phyloP scores from a whole-genome alignment of 2,329 filamentous ascomycete species.

The Talaromyces sp. region DNA sequence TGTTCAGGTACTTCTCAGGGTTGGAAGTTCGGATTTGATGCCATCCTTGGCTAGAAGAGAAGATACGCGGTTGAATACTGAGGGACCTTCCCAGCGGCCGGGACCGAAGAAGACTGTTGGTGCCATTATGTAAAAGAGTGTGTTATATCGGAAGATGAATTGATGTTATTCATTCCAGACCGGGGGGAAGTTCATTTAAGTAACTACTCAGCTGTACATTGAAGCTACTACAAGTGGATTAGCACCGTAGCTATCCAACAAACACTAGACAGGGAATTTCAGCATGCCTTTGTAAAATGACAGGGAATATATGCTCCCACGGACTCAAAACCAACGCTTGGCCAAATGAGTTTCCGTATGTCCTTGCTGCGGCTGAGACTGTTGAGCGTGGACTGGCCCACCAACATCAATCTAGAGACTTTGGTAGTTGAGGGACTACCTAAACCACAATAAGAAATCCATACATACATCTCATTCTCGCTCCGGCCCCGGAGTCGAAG shows the following conservation, averaged over 20 bases:
- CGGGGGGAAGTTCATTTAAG: not conserved
- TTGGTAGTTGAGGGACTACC: not conserved
- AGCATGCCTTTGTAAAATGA: not conserved
- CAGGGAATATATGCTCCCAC: not conserved
- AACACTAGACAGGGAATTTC: not conserved
- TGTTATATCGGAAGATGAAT: not conserved
- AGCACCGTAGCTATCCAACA: not conserved
- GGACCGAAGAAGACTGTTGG: slow-evolving; percentile 15
- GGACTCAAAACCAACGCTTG: not conserved
- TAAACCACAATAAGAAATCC: not conserved
- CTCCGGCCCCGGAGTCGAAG: not conserved
- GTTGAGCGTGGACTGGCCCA: not conserved
- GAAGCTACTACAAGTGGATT: not conserved
- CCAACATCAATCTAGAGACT: not conserved
- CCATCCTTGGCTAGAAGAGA: not conserved
- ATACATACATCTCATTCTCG: not conserved
- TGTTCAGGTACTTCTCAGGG: slow-evolving; percentile 4
- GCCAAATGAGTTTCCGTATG: not conserved
- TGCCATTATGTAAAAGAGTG: not conserved
- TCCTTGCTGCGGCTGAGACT: not conserved
- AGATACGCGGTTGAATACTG: not conserved
- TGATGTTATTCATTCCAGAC: not conserved
- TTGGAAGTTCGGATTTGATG: not conserved
- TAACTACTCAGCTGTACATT: not conserved
- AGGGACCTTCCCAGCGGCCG: slow-evolving; percentile 4